A percentile compares a stretch with the other conserved stretches of the same genome.
Evolutionary conservation across 2,329 filamentous ascomycete genomes (phyloP).

Genomic region (Talaromyces sp.): DNA sequence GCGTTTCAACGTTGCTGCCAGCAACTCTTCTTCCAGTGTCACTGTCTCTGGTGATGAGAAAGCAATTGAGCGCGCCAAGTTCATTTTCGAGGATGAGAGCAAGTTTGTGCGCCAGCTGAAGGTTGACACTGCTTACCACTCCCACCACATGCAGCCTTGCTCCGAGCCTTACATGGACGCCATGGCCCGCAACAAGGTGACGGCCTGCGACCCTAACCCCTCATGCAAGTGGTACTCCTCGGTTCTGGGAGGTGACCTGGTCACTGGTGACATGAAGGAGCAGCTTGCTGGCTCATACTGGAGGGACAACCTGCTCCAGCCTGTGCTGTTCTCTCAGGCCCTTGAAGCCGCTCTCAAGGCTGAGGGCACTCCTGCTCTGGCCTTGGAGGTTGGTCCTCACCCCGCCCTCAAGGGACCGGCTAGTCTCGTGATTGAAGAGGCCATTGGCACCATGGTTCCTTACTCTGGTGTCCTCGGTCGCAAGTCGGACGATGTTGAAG

Average conservation of each 20-base stretch:
- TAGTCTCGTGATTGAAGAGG: background rate
- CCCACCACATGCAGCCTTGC: constrained; percentile 25
- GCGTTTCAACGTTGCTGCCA: constrained; percentile 15
- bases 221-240: background rate
- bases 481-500: background rate
- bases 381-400: background rate
- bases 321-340: background rate
- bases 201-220: background rate
- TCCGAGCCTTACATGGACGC: constrained; percentile 19
- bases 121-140: constrained; percentile 33
- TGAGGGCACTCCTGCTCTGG: background rate
- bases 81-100: constrained; percentile 22
- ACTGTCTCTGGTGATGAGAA: constrained; percentile 27
- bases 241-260: background rate
- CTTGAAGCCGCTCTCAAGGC: background rate
- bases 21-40: constrained; percentile 22
- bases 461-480: background rate
- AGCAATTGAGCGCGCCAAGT: constrained; percentile 24
- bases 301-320: background rate
- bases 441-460: background rate
- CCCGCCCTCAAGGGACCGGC: background rate
- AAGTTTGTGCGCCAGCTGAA: constrained; percentile 28
- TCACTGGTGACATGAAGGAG: background rate
- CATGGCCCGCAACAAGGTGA: background rate
- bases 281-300: background rate